Percentiles rank a stretch among this genome's conserved stretches.
Evolutionary conservation across 2,329 filamentous ascomycete species (phyloP).

Genomic region (Coleophoma crateriformis): DNA sequence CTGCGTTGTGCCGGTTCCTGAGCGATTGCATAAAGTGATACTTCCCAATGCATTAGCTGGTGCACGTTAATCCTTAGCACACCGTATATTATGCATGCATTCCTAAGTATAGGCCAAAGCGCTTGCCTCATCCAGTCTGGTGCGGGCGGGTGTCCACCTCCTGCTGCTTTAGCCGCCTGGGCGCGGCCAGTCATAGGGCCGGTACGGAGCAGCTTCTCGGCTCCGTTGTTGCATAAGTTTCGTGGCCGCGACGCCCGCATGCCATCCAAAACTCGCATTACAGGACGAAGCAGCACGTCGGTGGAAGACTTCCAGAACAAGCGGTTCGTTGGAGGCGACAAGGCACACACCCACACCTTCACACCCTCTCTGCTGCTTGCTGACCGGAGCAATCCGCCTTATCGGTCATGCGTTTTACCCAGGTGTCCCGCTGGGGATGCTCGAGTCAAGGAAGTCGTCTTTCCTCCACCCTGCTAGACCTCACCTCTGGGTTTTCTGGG

Average conservation of each 20-base stretch:
- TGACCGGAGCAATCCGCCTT: background rate
- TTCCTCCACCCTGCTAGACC: conserved; percentile 11
- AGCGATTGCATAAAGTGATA: background rate
- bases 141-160: no score
- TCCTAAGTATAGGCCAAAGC: background rate
- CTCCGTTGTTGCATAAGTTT: background rate
- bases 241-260: background rate
- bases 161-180: no score
- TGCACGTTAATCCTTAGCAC: background rate
- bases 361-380: background rate
- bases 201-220: no score
- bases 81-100: background rate
- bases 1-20: background rate
- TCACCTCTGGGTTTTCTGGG: no score
- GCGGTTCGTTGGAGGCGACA: background rate
- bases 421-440: conserved; percentile 1
- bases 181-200: no score
- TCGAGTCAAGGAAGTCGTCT: background rate
- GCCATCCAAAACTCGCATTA: background rate
- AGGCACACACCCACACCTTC: no score
- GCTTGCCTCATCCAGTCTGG: background rate
- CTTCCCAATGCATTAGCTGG: background rate
- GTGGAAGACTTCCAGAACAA: conserved; percentile 17
- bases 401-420: conserved; percentile 3
- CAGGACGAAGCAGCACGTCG: conserved; percentile 5